phyloP scores from a whole-genome alignment of 352 stramenopile genomes.

The Thalassiosira exigua region DNA sequence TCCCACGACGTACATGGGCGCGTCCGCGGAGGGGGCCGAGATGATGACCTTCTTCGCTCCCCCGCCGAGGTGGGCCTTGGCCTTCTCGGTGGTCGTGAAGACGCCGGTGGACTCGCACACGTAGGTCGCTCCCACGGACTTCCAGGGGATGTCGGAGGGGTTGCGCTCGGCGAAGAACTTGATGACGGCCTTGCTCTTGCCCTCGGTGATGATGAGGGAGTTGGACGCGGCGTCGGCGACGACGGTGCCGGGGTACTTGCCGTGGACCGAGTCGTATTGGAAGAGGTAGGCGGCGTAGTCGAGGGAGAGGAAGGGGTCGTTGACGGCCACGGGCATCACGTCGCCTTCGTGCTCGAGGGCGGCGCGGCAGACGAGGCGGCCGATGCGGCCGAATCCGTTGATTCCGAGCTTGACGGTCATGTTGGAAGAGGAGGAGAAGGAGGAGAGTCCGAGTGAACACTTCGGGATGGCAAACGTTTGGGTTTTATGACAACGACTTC shows the following conservation, averaged over 20 bases:
- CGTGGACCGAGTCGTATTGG: constrained; percentile 97
- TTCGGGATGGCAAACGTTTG: too few species aligned
- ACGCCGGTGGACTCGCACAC: constrained; percentile 96
- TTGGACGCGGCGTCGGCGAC: constrained; percentile 81
- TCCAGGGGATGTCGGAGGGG: constrained; percentile 83
- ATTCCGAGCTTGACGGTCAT: constrained; percentile 84
- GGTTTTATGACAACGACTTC: too few species aligned
- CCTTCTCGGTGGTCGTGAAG: constrained; percentile 94
- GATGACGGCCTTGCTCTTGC: constrained; percentile 55
- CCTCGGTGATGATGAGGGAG: constrained; percentile 85
- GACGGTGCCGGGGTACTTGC: constrained; percentile 89
- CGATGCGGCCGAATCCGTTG: constrained; percentile 99
- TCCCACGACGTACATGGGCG: constrained; percentile 95
- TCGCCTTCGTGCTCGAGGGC: constrained; percentile 85
- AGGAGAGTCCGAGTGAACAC: too few species aligned
- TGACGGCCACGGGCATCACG: constrained; percentile 81
- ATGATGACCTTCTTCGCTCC: constrained; percentile 96
- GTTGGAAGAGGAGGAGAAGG: constrained; percentile 1
- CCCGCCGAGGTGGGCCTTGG: constrained; percentile 91
- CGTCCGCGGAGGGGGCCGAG: constrained; percentile 90
- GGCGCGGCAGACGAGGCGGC: constrained; percentile 93
- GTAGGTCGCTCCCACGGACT: constrained; percentile 89
- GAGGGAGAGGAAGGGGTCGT: constrained; percentile 81
- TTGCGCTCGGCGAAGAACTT: constrained; percentile 76
- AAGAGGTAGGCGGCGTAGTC: constrained; percentile 91